phyloP scores from a whole-genome alignment of 2,329 filamentous ascomycete genomes.

The Phyllosticta citribraziliensis region DNA sequence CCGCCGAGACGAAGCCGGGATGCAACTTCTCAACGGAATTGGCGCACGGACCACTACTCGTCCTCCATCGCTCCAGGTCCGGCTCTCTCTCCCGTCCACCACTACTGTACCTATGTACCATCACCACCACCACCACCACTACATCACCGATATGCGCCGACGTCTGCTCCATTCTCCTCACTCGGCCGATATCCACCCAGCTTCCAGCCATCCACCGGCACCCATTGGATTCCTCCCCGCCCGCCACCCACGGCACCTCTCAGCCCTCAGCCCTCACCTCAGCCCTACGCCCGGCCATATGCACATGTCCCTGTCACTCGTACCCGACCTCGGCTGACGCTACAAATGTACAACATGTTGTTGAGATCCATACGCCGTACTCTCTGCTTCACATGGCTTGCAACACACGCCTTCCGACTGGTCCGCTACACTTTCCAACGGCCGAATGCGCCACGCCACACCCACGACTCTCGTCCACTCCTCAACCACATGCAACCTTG shows the following conservation, averaged over 20 bases:
- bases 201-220: background rate
- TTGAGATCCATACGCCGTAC: background rate
- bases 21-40: slow-evolving; percentile 7
- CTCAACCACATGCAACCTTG: background rate
- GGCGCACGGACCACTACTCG: slow-evolving; percentile 4
- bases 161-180: background rate
- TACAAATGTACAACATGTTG: background rate
- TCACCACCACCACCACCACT: background rate
- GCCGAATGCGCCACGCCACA: background rate
- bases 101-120: too few relatives aligned
- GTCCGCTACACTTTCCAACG: background rate
- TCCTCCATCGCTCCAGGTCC: too few relatives aligned
- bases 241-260: too few relatives aligned
- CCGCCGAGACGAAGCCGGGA: slow-evolving; percentile 4
- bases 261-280: background rate
- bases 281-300: background rate
- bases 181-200: background rate
- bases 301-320: slow-evolving; percentile 1
- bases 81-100: too few relatives aligned
- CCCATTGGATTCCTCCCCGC: too few relatives aligned
- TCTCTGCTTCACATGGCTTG: background rate
- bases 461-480: background rate
- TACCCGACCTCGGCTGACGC: background rate
- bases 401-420: background rate
- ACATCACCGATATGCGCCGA: too few relatives aligned